Evolutionary conservation across 495 filamentous ascomycete species (phyloP), one percentile per base, ranked within the genome.

Genomic region (Pseudevernia furfuracea): DNA sequence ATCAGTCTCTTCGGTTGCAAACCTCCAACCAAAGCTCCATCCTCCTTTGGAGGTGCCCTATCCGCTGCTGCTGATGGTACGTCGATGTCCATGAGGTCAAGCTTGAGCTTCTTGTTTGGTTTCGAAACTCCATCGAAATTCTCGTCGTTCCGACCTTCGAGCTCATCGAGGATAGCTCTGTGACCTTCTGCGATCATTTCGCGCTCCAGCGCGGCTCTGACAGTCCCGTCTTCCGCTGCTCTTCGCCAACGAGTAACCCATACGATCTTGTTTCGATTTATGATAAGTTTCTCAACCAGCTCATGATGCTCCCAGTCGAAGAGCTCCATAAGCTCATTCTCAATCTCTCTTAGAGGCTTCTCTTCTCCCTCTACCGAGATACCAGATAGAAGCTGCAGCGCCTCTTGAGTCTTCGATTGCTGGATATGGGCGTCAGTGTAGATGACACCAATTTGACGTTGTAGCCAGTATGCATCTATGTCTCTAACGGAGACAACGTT

Each of bases 241-340:
- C 83, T 82, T 57, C 91, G 88, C 81, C 96, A 87, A 62, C 87
- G 84, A 23, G 95, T 97, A 17, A 95, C 88, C 94, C 95, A 99
- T 36, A 97, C 88, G 64, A 97, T 83, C 76, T 92, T 95, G 68
- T 94, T 87, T 12, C 88, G 84, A 69, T 97, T 97, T 66, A 88
- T 84, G 64, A 97, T 89, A n/a, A 99, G 81, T 73, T 89, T 93
- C 59, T 90, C 87, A 37, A 97, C 94, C 52, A 96, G 82, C 55
- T 97, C 92, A 60, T 94, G 90, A 71, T 96, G 88, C 70, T 97
- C 94, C 69, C 95, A 99, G 69, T 97, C 92, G 66, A 99, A 96
- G 0, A 97, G 84, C 70, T 97, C 95, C 87, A 97, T 97, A 59
- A 99, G 78, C 60, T 97, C 95, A 71, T 99, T 99, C 72, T 99